Evolutionary conservation across 2,329 filamentous ascomycete species (phyloP), one percentile per base, ranked within the genome.

Genomic region (Dactylella cylindrospora): DNA sequence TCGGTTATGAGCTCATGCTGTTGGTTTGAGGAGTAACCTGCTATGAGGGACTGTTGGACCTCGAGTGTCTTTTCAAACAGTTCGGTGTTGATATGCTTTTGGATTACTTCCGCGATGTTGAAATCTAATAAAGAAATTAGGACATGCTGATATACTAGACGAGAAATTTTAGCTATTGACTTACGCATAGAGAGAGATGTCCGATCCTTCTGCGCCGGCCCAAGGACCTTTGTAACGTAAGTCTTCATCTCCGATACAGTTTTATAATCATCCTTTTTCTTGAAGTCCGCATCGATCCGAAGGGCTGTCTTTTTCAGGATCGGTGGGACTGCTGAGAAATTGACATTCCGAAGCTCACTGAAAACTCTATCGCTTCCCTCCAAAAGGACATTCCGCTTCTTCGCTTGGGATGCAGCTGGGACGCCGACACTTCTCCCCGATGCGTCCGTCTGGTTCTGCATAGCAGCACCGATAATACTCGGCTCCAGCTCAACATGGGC

Each of bases 1-100:
- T 98, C 93, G 72, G 94, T 90, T 45, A 98, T 90, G 2, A 83
- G 83, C 45, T 95, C 89, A 69, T 95, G 88, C 70, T 97, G 90
- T 19, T 86, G 87, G 9, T 84, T 87, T 5, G 91, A 87, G 71
- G 97, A 93, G 7, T 88, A 84, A 25, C 91, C 91, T 0, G 90
- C 90, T 19, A 90, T 90, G 36, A 97, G 80, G 13, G 68, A 66
- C 71, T 98, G 93, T 71, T 98, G 93, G 3, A 97, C 87, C 74
- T 97, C 93, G 1, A 98, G 78, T 31, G 90, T 77, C 62, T 88
- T 86, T 66, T 85, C 88, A 76, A 98, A 98, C 54, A 87, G 81
- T 69, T 97, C 91, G 13, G 88, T 86, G 44, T 88, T 82, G 0
- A 93, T 98, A 69, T 90, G 83, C 70, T 94, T 93, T 78, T 95